phyloP scores from a whole-genome alignment of 1,284 basidiomycete genomes.

The Moesziomyces sp. region DNA sequence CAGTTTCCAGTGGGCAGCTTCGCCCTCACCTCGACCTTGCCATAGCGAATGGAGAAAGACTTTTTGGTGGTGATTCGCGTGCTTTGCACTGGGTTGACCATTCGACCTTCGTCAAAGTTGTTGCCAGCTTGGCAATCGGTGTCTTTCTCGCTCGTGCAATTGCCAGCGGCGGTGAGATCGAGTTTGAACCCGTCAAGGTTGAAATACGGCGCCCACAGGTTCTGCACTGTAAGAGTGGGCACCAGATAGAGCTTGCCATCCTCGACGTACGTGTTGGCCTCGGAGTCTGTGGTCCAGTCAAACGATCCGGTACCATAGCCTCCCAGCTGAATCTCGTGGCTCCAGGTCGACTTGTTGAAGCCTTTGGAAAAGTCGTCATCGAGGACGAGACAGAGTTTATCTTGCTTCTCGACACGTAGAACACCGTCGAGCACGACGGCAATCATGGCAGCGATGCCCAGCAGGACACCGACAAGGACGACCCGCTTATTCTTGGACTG shows the following conservation, averaged over 20 bases:
- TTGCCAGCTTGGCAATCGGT: constrained; percentile 70
- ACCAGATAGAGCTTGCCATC: constrained; percentile 82
- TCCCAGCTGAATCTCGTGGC: constrained; percentile 81
- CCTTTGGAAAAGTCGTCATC: constrained; percentile 79
- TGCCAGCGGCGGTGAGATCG: constrained; percentile 79
- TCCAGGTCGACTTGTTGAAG: constrained; percentile 75
- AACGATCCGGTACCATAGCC: constrained; percentile 89
- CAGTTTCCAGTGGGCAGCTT: constrained; percentile 78
- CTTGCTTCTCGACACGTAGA: constrained; percentile 24
- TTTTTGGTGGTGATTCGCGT: constrained; percentile 81
- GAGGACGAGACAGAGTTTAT: constrained; percentile 75
- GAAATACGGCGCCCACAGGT: constrained; percentile 74
- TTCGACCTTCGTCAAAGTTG: constrained; percentile 68
- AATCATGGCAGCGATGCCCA: constrained; percentile 37
- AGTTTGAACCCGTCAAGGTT: constrained; percentile 79
- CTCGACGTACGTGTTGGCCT: constrained; percentile 81
- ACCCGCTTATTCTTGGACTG: constrained; percentile 36
- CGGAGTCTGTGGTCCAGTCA: constrained; percentile 83
- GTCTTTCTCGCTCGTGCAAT: constrained; percentile 75
- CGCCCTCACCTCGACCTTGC: constrained; percentile 82
- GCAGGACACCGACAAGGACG: constrained; percentile 21
- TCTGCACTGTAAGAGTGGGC: constrained; percentile 83
- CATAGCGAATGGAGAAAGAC: constrained; percentile 76
- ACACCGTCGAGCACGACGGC: constrained; percentile 31
- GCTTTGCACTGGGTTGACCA: constrained; percentile 82